Evolutionary conservation across 352 stramenopile species (phyloP), one percentile per base, ranked within the genome.

Genomic region (Pythium phragmiticola): DNA sequence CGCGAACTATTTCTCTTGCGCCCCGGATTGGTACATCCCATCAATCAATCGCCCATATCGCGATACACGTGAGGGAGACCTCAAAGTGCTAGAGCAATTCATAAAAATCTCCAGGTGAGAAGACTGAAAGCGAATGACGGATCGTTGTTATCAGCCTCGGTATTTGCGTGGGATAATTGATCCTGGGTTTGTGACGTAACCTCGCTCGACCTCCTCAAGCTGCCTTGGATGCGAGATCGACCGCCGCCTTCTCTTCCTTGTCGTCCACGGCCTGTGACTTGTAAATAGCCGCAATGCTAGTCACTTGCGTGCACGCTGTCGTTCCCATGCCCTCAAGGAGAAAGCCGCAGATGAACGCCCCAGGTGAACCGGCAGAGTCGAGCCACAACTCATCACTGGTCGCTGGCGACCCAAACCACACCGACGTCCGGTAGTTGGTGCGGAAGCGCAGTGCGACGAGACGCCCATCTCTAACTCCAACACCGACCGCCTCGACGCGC

Each of bases 281-380:
- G 49, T 56, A 45, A 8, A 56, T 33, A 12, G 17, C 49, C 9
- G 26, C 30, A 34, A 56, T 14, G n/a, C 26, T 33, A 16, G 30
- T 45, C 33, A 56, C 33, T 7, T 43, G 0, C 49, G 17, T n/a
- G n/a, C 49, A 56, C 7, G 4, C 9, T 17, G 36, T 61, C 6
- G 14, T 45, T 0, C 55, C 55, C 6, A 2, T 21, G 17, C 49
- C 49, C 7, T 56, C 33, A 0, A 28, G 8, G 23, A 34, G 28
- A 21, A 61, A 61, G 14, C 55, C 55, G 26, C 55, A 61, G 26
- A 61, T 34, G 2, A 19, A 45, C 43, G 39, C 9, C 9, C 42
- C 55, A 28, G n/a, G 26, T 1, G 19, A 43, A 12, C 19, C 17
- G 11, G 5, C 13, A 12, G n/a, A 50, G 23, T 52, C 36, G 16